Evolutionary conservation across 371 early-diverging fungal species (phyloP), one percentile per base, ranked within the genome.

Genomic region (Syncephalastrum racemosum): DNA sequence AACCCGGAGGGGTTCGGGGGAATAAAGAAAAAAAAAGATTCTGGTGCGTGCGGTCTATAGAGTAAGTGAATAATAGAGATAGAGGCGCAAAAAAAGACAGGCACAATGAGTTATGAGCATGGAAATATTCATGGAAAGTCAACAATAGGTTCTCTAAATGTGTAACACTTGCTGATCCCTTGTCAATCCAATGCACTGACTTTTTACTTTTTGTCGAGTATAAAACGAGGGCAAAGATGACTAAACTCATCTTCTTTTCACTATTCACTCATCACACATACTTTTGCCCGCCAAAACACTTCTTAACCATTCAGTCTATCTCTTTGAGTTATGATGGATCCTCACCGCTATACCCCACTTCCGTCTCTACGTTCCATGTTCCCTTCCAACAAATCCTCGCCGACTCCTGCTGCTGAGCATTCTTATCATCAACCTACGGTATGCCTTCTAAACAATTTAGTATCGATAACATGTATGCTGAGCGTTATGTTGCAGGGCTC

Each of bases 401-500:
- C 54, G 23, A 31, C 43, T 44, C n/a, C 54, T 44, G 5, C 39
- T 42, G 27, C 23, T 42, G 45, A 54, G 24, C 31, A 24, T 43
- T 6, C n/a, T 23, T 20, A 47, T 47, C 19, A 16, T 23, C 47
- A 19, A 18, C 47, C 47, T 18, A 47, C 18, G 20, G 47, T 47
- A 20, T 4, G 47, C 10, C 44, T 16, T 41, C 4, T 18, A 42
- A 12, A 4, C 4, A 3, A 53, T 22, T 27, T 27, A 53, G 24
- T 41, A 13, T 51, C 27, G 51, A 51, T 39, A 19, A 1, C 6
- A 31, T 51, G 40, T 36, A 3, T 51, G 40, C 36, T 40, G 41
- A 51, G 13, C 41, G 18, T 13, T 16, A 46, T 40, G 19, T 53
- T 43, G 15, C 27, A 22, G 10, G 20, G 25, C 15, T 73, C 73